These are phyloP conservation scores for Fusarium paranaense DNA, from an alignment of 2,329 filamentous ascomycete species.

Conservation along the genomic window DNA sequence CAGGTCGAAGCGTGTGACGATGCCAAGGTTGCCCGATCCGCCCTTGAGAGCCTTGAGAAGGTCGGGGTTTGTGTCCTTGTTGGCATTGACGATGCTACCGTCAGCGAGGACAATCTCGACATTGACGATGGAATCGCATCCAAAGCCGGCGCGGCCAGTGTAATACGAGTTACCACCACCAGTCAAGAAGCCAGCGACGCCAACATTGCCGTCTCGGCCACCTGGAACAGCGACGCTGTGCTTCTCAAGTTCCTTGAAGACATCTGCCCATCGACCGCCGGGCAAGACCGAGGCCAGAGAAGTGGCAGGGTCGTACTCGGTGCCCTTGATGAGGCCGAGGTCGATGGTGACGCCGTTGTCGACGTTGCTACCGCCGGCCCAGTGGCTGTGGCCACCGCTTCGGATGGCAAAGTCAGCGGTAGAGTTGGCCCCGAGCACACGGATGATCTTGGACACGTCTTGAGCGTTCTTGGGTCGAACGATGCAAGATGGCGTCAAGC, in stretches of 20 bases:
- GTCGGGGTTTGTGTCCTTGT: conserved; percentile 50
- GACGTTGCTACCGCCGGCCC: conserved; percentile 43
- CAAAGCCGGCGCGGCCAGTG: conserved; percentile 50
- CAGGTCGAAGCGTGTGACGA: conserved; percentile 48
- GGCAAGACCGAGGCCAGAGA: conserved; percentile 47
- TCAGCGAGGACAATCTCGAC: conserved; percentile 57
- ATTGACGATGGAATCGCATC: conserved; percentile 54
- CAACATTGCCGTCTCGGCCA: conserved; percentile 53
- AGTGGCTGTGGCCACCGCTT: conserved; percentile 49
- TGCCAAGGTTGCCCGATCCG: conserved; percentile 59
- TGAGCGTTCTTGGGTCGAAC: conserved; percentile 38
- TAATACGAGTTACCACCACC: conserved; percentile 47
- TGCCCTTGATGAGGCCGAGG: conserved; percentile 43
- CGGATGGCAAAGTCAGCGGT: conserved; percentile 45
- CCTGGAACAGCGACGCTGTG: conserved; percentile 56
- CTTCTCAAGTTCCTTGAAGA: conserved; percentile 43
- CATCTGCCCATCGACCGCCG: conserved; percentile 56
- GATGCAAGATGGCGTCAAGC: conserved; percentile 43
- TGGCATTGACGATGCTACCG: conserved; percentile 56
- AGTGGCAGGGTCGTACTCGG: conserved; percentile 35
- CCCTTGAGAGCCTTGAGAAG: conserved; percentile 60
- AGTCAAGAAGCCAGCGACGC: conserved; percentile 45
- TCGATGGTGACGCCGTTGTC: conserved; percentile 45
- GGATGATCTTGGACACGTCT: conserved; percentile 41
- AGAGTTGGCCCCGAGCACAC: conserved; percentile 21